Base-by-base conservation (phyloP, 139 green algal genomes). In the Tetratostichococcus sp. region DNA sequence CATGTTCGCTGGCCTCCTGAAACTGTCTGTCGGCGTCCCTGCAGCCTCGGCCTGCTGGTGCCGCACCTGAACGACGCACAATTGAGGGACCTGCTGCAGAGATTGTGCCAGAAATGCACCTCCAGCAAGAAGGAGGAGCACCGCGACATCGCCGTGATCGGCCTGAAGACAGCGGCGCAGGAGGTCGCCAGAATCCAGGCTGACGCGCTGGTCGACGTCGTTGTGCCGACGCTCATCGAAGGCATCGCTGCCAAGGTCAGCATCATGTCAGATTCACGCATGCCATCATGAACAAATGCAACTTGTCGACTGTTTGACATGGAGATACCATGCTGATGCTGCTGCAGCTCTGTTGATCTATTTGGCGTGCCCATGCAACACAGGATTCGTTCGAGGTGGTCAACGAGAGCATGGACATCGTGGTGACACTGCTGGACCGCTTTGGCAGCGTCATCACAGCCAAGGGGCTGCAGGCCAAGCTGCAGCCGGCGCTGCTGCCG, bases 21-120 rank as follows among this genome's bases (percentile, higher is more conserved):
- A n/a, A n/a, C n/a, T n/a, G 39, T 6, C 39, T 50, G 39, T 11
- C 11, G 39, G 6, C 11, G 39, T 50, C 8, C 39, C 39, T 70
- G 76, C 84, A 96, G 90, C 73, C 83, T 98, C 34, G 90, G 87
- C 2, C 70, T 88, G n/a, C 79, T 98, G n/a, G 88, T 94, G 22
- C 88, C 88, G 67, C 91, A 90, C 32, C 80, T 97, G n/a, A 72
- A 67, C 4, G 82, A 93, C 28, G 58, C 70, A 1, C 83, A 82
- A n/a, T 77, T 92, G 14, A 77, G 89, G 57, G 85, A 91, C 21
- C 80, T 96, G 58, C 62, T 91, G 30, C 35, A 78, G 1, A 70
- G 65, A 21, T 86, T 97, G 59, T 91, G 84, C 75, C 75, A 83
- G 16, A 94, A 94, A 78, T 78, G 97, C 31, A 16, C 84, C 21